Percentiles rank a stretch among this genome's conserved stretches.
These are phyloP conservation scores for Chrysanthemum lavandulifolium DNA, from an alignment of 129 eudicot species.

Conservation along the genomic window DNA sequence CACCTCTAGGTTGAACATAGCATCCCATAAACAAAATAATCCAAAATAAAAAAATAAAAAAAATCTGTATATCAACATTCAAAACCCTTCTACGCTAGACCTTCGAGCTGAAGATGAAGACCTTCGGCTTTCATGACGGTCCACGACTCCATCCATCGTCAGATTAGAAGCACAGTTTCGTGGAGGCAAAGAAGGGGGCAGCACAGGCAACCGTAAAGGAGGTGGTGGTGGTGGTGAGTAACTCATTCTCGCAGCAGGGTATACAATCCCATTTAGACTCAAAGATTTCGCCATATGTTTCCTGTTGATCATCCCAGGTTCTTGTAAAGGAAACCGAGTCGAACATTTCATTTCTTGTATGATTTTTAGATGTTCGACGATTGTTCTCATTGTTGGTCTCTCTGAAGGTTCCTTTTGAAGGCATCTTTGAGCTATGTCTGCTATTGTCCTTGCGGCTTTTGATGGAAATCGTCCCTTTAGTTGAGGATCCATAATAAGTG, in stretches of 20 bases:
- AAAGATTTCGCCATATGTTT: slow-evolving; percentile 75
- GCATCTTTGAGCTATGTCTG: slow-evolving; percentile 83
- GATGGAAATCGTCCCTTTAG: slow-evolving; percentile 82
- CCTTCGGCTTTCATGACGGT: slow-evolving; percentile 57
- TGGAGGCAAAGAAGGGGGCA: slow-evolving; percentile 55
- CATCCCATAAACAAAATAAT: slow-evolving; percentile 22
- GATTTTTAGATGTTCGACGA: slow-evolving; percentile 63
- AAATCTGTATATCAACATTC: slow-evolving; percentile 57
- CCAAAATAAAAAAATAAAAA: slow-evolving; percentile 17
- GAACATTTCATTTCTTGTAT: slow-evolving; percentile 74
- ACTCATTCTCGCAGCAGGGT: slow-evolving; percentile 50
- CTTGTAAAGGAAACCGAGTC: slow-evolving; percentile 74
- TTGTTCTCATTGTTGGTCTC: slow-evolving; percentile 93
- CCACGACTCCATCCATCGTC: slow-evolving; percentile 51
- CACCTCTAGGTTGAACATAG: slow-evolving; percentile 20
- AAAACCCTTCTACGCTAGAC: slow-evolving; percentile 83
- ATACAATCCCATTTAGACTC: slow-evolving; percentile 66
- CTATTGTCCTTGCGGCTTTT: slow-evolving; percentile 78
- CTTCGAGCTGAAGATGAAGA: slow-evolving; percentile 59
- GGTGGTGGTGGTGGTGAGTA: slow-evolving; percentile 63
- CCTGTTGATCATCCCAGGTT: slow-evolving; percentile 57
- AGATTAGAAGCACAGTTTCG: slow-evolving; percentile 56
- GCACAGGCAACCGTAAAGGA: slow-evolving; percentile 30
- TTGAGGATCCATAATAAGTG: slow-evolving; percentile 89
- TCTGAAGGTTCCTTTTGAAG: slow-evolving; percentile 86